Conservation (phyloP, 2,329 filamentous ascomycete species). For the Lachnellula willkommii region DNA sequence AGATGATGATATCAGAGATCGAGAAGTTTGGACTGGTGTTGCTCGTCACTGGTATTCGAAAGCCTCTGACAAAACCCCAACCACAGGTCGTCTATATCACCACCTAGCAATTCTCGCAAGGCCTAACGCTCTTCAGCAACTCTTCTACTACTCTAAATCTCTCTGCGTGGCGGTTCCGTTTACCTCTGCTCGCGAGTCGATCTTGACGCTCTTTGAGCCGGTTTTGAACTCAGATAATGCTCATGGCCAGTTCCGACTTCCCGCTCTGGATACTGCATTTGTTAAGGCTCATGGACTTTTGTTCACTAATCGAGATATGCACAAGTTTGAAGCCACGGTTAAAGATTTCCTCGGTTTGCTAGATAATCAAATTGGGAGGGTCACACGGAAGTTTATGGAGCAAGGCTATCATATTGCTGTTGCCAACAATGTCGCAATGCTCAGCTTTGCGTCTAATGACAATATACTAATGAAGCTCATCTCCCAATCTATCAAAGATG, state of each 20-base stretch:
- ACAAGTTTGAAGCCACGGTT: slow-evolving; percentile 42
- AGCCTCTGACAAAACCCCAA: slow-evolving; percentile 65
- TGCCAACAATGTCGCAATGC: slow-evolving; percentile 33
- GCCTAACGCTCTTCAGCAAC: slow-evolving; percentile 63
- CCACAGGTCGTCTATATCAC: slow-evolving; percentile 76
- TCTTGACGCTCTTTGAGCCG: slow-evolving; percentile 64
- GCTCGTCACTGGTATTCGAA: slow-evolving; percentile 70
- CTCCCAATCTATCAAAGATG: background rate
- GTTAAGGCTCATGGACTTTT: slow-evolving; percentile 60
- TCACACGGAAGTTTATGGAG: slow-evolving; percentile 39
- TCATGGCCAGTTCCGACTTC: slow-evolving; percentile 35
- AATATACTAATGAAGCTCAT: slow-evolving; percentile 26
- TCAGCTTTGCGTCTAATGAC: slow-evolving; percentile 27
- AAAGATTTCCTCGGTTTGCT: slow-evolving; percentile 49
- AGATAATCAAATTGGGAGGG: slow-evolving; percentile 51
- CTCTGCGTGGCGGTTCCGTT: slow-evolving; percentile 58
- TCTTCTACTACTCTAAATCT: slow-evolving; percentile 68
- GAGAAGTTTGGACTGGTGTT: slow-evolving; percentile 74
- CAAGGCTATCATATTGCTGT: slow-evolving; percentile 53
- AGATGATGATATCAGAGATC: slow-evolving; percentile 67
- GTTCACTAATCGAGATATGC: slow-evolving; percentile 47
- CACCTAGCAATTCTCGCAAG: slow-evolving; percentile 76
- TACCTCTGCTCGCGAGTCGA: slow-evolving; percentile 59
- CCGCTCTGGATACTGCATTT: slow-evolving; percentile 52
- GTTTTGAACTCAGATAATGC: slow-evolving; percentile 39